Percentiles rank a stretch among this genome's conserved stretches.
Evolutionary conservation across 306 rosid genomes (phyloP).

Genomic region (Sicyos baderoa): DNA sequence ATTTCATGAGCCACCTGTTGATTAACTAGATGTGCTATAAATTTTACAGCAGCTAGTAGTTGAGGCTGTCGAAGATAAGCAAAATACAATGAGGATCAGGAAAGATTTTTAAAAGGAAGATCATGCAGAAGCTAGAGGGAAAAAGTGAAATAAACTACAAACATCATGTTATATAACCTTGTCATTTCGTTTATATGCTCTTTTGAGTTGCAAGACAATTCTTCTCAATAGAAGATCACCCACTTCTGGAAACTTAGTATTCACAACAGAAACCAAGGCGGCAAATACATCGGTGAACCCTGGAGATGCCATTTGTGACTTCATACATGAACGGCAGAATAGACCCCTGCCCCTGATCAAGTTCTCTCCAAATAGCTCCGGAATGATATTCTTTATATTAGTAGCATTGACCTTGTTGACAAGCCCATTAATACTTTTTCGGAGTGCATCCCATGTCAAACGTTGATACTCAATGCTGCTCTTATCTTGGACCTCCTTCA

Average conservation of each 20-base stretch:
- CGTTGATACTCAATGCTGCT: conserved; percentile 78
- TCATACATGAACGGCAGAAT: conserved; percentile 90
- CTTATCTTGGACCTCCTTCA: conserved; percentile 81
- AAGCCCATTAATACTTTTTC: conserved; percentile 88
- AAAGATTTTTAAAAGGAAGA: neutral
- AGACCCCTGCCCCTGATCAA: conserved; percentile 85
- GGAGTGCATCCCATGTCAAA: conserved; percentile 89
- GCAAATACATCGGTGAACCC: conserved; percentile 87
- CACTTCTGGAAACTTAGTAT: conserved; percentile 86
- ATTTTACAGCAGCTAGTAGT: conserved; percentile 90
- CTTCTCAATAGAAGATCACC: conserved; percentile 83
- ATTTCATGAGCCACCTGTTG: conserved; percentile 92
- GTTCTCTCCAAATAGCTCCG: conserved; percentile 71
- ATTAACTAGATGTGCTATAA: conserved; percentile 84
- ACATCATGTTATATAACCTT: conserved; percentile 40
- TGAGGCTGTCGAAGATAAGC: conserved; percentile 50
- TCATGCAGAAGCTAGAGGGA: neutral
- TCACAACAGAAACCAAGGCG: conserved; percentile 83
- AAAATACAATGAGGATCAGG: conserved; percentile 7
- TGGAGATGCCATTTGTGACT: conserved; percentile 93
- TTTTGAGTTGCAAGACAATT: conserved; percentile 79
- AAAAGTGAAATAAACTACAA: neutral
- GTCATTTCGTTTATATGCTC: conserved; percentile 91
- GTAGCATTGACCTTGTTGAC: conserved; percentile 93
- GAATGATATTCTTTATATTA: conserved; percentile 75